These are phyloP conservation scores for Cytospora piceicola DNA, from an alignment of 2,329 filamentous ascomycete genomes.

Conservation along the genomic window DNA sequence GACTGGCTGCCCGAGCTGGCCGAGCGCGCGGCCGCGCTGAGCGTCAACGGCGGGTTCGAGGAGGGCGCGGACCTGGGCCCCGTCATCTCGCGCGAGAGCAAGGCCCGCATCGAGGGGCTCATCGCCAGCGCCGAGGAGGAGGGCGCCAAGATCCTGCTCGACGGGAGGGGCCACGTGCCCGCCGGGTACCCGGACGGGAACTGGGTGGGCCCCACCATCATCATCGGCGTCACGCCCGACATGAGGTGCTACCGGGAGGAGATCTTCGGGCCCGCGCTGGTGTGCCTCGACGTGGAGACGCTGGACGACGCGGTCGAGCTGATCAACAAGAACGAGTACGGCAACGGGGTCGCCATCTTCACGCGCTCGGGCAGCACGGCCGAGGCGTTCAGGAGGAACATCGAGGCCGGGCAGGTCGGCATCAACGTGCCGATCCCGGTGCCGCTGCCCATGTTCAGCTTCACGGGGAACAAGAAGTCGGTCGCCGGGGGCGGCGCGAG, in stretches of 20 bases:
- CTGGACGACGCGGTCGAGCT: conserved; percentile 79
- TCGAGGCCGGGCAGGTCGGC: conserved; percentile 83
- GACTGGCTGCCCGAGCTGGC: conserved; percentile 80
- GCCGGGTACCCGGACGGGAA: conserved; percentile 83
- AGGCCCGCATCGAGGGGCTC: conserved; percentile 75
- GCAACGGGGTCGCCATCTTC: conserved; percentile 86
- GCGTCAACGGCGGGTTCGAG: conserved; percentile 82
- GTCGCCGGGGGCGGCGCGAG: conserved; percentile 89
- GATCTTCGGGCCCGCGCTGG: conserved; percentile 83
- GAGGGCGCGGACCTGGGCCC: conserved; percentile 78
- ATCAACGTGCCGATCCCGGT: conserved; percentile 83
- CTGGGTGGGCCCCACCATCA: conserved; percentile 83
- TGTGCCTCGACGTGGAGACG: conserved; percentile 77
- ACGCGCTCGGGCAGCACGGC: conserved; percentile 78
- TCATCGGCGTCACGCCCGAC: conserved; percentile 75
- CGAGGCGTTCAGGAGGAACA: conserved; percentile 76
- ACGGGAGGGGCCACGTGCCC: conserved; percentile 75
- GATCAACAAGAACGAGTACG: conserved; percentile 86
- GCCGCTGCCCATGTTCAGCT: conserved; percentile 72
- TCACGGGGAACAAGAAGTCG: conserved; percentile 83
- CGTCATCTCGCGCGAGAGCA: conserved; percentile 79
- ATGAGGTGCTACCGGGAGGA: conserved; percentile 88
- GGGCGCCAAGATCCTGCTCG: conserved; percentile 80
- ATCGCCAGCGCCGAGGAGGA: conserved; percentile 79
- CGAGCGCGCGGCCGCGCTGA: conserved; percentile 72